Evolutionary conservation across 129 eudicot species (phyloP).

Genomic region (Gnaphalium uliginosum): DNA sequence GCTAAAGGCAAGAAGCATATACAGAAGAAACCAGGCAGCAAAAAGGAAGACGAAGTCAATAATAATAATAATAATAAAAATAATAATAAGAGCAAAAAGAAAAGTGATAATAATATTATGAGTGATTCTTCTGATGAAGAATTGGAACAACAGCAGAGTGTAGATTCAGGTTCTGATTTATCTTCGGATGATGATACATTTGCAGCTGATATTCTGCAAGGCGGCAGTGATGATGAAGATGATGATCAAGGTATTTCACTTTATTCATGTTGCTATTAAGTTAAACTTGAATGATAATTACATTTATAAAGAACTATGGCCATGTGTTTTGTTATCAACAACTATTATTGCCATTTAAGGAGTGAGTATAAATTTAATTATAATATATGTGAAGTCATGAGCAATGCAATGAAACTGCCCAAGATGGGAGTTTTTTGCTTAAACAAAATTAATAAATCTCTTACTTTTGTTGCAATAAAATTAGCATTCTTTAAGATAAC

Average conservation of each 20-base stretch:
- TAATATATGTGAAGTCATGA: no score
- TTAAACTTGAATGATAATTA: no score
- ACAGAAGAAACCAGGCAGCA: not conserved
- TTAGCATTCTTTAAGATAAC: no score
- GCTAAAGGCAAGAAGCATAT: not conserved
- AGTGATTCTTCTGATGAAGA: constrained; percentile 37
- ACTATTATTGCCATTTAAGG: no score
- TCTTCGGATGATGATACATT: constrained; percentile 68
- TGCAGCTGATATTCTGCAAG: constrained; percentile 58
- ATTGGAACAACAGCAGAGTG: constrained; percentile 35
- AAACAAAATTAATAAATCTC: no score
- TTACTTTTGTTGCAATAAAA: not conserved
- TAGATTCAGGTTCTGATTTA: constrained; percentile 53
- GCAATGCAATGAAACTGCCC: no score
- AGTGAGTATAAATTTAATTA: no score
- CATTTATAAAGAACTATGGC: no score
- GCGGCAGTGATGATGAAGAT: constrained; percentile 44
- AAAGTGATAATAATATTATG: constrained; percentile 41
- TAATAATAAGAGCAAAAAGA: constrained; percentile 11
- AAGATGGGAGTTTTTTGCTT: no score
- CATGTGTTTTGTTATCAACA: no score
- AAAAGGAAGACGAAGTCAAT: not conserved
- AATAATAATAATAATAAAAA: no score
- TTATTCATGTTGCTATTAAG: not conserved
- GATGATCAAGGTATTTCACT: constrained; percentile 32